Evolutionary conservation across 805 yeast species (phyloP), one percentile per base, ranked within the genome.

Genomic region (Sporopachydermia quercuum): DNA sequence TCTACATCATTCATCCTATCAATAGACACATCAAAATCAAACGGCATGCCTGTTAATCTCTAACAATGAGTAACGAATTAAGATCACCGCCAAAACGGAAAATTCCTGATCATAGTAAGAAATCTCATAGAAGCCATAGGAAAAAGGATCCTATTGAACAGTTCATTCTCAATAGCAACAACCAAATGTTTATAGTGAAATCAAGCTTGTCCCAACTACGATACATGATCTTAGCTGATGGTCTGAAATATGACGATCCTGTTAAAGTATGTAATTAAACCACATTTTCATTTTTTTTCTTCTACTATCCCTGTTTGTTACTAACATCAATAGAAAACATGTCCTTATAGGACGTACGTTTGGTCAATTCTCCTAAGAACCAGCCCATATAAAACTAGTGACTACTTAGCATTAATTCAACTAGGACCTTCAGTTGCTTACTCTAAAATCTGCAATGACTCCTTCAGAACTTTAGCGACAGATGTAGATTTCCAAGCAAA

Each of bases 381-480:
- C 0, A 71, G 78, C 0, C 76, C 79, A 36, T 63, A 68, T 19
- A 53, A 71, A 3, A 65, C 84, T 2, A 65, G 67, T 15, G 57
- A 61, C 37, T 86, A 86, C 51, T 40, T 73, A 17, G 57, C 66
- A 5, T 56, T 77, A 23, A 66, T 80, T 2, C 52, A 66, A 5
- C 55, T 61, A 23, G 83, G 84, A 0, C 75, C 79, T 11, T 72
- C 79, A 2, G 65, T 66, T 0, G 63, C 75, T 5, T 74, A 76
- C 42, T 56, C 68, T 30, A 86, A 86, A 57, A 85, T 86, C 43
- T 70, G 76, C 43, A 81, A 86, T 54, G 96, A 86, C 52, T 80
- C 94, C 1, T 84, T 84, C 49, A 61, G 96, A 42, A 86, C 96
- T 0, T 65, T 86, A 47, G 78, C 81, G 56, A 78, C 83, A 30